Evolutionary conservation across 352 stramenopile genomes (phyloP), one percentile per base, ranked within the genome.

Genomic region (Pythium pyrilobum): DNA sequence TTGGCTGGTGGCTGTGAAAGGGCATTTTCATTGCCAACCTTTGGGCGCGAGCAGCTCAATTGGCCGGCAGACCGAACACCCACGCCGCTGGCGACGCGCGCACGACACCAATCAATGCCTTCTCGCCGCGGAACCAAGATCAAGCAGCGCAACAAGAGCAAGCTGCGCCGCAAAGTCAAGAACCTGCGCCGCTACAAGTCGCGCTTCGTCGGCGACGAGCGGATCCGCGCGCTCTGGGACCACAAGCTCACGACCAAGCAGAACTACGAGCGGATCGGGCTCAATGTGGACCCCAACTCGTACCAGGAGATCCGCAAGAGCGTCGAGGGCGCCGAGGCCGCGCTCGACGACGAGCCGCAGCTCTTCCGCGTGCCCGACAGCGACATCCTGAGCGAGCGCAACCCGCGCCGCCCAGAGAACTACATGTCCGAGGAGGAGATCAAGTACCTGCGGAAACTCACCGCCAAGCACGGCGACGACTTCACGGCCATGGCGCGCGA

Each of bases 351-450:
- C 37, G 66, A 89, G 49, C 68, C 70, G 37, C 27, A 64, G 51
- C 63, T 88, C 33, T 92, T 84, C 45, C 67, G 82, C 41, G 79
- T 92, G 59, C 81, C 81, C 16, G 81, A 92, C 68, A 88, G 75
- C 34, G 81, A 92, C 52, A 79, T 89, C 25, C 42, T 92, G 45
- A 75, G 67, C 61, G 81, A 92, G 38, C 76, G 79, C 52, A 92
- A 92, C 64, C 66, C 69, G 56, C 81, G 76, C 45, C 74, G 74
- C 15, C 69, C 59, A 1, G 76, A 82, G 23, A 88, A 92, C 63
- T 74, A 88, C 68, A 85, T 92, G 69, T 90, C 79, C 5, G 75
- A 81, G 31, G 75, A 88, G 43, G 81, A 92, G 56, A 52, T 78
- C 59, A 80, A 86, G 57, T 92, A 92, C 56, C 51, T 92, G 58